These are phyloP conservation scores for Tremella yokohamensis DNA, from an alignment of 768 basidiomycete species.

Conservation along the genomic window DNA sequence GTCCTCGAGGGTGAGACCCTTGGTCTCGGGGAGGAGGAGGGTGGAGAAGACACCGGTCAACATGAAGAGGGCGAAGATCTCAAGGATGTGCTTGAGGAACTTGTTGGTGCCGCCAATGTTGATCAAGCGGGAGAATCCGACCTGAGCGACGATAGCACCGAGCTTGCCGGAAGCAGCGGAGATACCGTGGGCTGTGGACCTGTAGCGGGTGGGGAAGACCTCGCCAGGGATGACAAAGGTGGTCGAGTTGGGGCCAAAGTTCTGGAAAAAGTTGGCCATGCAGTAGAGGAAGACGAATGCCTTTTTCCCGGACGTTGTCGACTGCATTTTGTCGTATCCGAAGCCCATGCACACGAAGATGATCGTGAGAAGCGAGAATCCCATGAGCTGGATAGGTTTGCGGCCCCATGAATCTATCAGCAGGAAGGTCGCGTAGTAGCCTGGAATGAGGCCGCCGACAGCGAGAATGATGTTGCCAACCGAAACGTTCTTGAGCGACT, in stretches of 20 bases:
- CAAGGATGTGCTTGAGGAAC: constrained; percentile 48
- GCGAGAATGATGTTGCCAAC: constrained; percentile 51
- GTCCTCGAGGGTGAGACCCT: constrained; percentile 32
- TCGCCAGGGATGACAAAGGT: constrained; percentile 46
- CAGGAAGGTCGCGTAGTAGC: constrained; percentile 51
- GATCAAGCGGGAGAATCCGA: constrained; percentile 50
- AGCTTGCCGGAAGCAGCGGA: constrained; percentile 52
- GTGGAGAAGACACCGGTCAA: constrained; percentile 47
- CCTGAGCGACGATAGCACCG: constrained; percentile 53
- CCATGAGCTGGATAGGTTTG: constrained; percentile 52
- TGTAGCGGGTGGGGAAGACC: constrained; percentile 52
- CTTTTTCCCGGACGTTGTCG: constrained; percentile 40
- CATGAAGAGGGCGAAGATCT: constrained; percentile 51
- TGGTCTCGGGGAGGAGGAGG: constrained; percentile 50
- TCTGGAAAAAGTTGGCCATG: constrained; percentile 52
- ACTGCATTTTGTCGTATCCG: constrained; percentile 48
- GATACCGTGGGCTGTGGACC: constrained; percentile 50
- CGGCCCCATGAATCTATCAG: constrained; percentile 50
- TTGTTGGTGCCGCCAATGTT: constrained; percentile 47
- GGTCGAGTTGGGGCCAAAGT: constrained; percentile 40
- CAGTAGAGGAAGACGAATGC: constrained; percentile 50
- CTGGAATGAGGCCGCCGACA: constrained; percentile 52
- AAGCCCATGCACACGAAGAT: constrained; percentile 50
- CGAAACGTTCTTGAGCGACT: constrained; percentile 46
- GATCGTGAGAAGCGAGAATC: constrained; percentile 43